Percentiles rank a stretch among this genome's conserved stretches.
Evolutionary conservation across 345 rosid genomes (phyloP).

Genomic region (Arabidopsis arenosa): DNA sequence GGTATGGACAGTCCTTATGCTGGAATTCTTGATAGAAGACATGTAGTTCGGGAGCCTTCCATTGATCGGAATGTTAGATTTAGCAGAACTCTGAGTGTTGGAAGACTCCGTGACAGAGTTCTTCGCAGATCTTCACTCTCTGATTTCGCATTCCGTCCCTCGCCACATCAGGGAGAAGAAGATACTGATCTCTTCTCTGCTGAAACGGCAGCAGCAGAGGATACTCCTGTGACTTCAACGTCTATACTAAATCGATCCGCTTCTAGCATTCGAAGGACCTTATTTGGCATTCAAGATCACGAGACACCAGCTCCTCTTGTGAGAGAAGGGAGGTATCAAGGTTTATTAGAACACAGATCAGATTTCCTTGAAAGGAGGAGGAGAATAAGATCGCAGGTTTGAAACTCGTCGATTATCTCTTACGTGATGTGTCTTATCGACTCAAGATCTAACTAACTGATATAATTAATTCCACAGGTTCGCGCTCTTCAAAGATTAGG

Average conservation of each 20-base stretch:
- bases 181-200: slow-evolving; percentile 52
- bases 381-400: slow-evolving; percentile 97
- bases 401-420: slow-evolving; percentile 17
- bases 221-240: slow-evolving; percentile 43
- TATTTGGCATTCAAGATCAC: slow-evolving; percentile 61
- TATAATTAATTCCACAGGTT: slow-evolving; percentile 55
- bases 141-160: slow-evolving; percentile 60
- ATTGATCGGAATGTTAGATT: slow-evolving; percentile 78
- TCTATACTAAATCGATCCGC: slow-evolving; percentile 54
- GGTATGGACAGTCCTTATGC: slow-evolving; percentile 52
- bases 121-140: slow-evolving; percentile 77
- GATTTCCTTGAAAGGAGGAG: slow-evolving; percentile 92
- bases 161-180: slow-evolving; percentile 57
- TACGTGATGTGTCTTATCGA: slow-evolving; percentile 8
- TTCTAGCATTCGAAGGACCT: slow-evolving; percentile 55
- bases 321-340: slow-evolving; percentile 83
- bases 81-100: slow-evolving; percentile 94
- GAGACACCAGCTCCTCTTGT: slow-evolving; percentile 63
- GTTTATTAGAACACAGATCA: slow-evolving; percentile 84
- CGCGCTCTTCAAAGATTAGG: slow-evolving; percentile 95
- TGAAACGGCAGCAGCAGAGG: slow-evolving; percentile 52
- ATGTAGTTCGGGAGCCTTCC: slow-evolving; percentile 63
- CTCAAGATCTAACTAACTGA: slow-evolving; percentile 14
- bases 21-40: slow-evolving; percentile 63
- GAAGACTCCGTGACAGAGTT: slow-evolving; percentile 97